Base-by-base conservation (phyloP, 208 protist genomes). In the Balamuthia mandrillaris region DNA sequence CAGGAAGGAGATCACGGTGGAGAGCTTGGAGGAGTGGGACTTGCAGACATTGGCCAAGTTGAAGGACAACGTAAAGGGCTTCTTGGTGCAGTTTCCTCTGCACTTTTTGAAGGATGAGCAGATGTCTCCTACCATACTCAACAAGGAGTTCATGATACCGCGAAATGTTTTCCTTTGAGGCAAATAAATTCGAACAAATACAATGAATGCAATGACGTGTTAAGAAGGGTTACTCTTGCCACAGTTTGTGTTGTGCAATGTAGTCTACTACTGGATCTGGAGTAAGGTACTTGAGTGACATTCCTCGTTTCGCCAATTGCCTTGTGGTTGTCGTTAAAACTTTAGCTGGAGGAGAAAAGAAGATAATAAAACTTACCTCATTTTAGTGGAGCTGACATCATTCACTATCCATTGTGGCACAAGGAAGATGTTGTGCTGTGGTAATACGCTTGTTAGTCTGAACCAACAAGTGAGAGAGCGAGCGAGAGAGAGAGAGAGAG, bases 91-190 rank as follows among this genome's bases (percentile, higher is more conserved):
- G 31, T 81, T 81, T 45, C 72, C 72, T 2, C 52, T 66, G 14
- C 12, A 37, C 10, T 81, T 81, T 45, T 29, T 81, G 35, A 56
- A 66, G 31, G 72, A 81, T 27, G 72, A 81, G 58, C 72, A 81
- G 21, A 81, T 81, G 72, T 81, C 72, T 7, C 72, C 72, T 37
- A 44, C 72, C 35, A 81, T 81, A 12, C 58, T 37, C 44, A 35
- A 81, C 72, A 81, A 81, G 72, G 72, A 81, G 72, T 81, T 60
- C 72, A 81, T 81, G 44, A 35, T 81, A 10, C 72, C 72, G 2
- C 51, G 72, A 35, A 81, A 81, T 45, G 58, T 81, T 45, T 81
- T 81, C 21, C 41, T 81, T 39, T 81, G 58, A 51, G 42, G 58
- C 49, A 45, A 45, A 31, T 66, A 66, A 45, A 66, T 66, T 14